Conservation (phyloP, 257 asterid species). For the Scutellaria baicalensis region DNA sequence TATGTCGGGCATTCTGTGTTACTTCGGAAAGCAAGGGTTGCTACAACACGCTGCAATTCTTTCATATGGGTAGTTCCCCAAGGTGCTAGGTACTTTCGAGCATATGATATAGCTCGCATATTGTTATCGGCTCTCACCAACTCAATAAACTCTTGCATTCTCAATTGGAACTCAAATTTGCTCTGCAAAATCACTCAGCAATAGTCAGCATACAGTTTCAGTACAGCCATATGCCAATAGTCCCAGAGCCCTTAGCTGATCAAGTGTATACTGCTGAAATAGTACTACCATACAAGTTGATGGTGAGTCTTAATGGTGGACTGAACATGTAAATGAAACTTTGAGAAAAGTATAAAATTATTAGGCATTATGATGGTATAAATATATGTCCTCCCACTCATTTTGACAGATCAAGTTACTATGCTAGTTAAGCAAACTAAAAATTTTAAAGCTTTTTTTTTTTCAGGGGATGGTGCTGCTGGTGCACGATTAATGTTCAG, state of each 20-base stretch:
- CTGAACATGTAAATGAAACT: background rate
- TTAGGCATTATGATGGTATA: background rate
- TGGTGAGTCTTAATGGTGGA: background rate
- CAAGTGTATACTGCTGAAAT: background rate
- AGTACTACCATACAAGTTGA: background rate
- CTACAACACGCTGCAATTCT: conserved; percentile 90
- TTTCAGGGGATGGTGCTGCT: background rate
- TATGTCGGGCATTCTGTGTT: conserved; percentile 72
- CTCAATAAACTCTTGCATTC: conserved; percentile 94
- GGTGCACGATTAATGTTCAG: background rate
- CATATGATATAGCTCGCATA: conserved; percentile 78
- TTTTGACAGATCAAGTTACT: background rate
- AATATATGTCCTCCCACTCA: background rate
- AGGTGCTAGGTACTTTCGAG: conserved; percentile 82
- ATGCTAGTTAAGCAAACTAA: background rate
- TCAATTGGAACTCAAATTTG: conserved; percentile 92
- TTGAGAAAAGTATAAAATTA: background rate
- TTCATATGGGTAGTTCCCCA: conserved; percentile 96
- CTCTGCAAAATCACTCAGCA: conserved; percentile 54
- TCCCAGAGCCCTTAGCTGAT: background rate
- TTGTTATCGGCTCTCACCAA: conserved; percentile 70
- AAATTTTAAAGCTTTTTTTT: background rate
- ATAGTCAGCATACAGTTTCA: conserved; percentile 9
- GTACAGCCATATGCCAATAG: background rate
- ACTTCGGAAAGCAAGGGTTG: conserved; percentile 87